Conservation (phyloP, 495 filamentous ascomycete genomes). For the Trichoderma erinaceum region DNA sequence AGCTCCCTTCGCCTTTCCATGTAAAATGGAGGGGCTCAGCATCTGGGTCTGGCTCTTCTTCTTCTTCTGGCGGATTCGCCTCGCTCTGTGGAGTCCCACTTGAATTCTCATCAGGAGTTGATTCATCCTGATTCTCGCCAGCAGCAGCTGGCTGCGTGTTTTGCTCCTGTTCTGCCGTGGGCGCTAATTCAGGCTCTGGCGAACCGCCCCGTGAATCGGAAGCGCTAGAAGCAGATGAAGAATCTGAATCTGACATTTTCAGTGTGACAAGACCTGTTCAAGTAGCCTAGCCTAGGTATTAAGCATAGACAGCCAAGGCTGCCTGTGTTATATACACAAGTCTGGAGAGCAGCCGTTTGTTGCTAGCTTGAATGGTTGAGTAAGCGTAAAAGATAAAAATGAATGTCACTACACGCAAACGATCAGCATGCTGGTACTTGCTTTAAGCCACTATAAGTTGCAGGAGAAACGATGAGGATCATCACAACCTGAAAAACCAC, state of each 20-base stretch:
- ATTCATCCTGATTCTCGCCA: not conserved
- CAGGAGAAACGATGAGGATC: no score
- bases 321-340: not conserved
- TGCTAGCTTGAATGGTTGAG: no score
- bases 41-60: slow-evolving; percentile 4
- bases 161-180: not conserved
- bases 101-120: not conserved
- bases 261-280: not conserved
- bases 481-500: no score
- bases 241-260: slow-evolving; percentile 17
- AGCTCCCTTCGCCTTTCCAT: not conserved
- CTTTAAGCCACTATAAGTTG: no score
- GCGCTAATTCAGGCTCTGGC: not conserved
- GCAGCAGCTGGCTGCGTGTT: not conserved
- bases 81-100: not conserved
- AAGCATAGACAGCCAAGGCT: not conserved
- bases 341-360: no score
- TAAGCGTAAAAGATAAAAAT: no score
- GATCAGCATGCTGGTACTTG: no score
- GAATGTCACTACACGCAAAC: no score
- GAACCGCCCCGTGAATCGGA: slow-evolving; percentile 4
- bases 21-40: not conserved
- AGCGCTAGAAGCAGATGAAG: not conserved
- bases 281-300: not conserved
- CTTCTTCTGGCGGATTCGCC: not conserved